Conservation (phyloP, 2,329 filamentous ascomycete genomes). For the Colletotrichum cuscutae region DNA sequence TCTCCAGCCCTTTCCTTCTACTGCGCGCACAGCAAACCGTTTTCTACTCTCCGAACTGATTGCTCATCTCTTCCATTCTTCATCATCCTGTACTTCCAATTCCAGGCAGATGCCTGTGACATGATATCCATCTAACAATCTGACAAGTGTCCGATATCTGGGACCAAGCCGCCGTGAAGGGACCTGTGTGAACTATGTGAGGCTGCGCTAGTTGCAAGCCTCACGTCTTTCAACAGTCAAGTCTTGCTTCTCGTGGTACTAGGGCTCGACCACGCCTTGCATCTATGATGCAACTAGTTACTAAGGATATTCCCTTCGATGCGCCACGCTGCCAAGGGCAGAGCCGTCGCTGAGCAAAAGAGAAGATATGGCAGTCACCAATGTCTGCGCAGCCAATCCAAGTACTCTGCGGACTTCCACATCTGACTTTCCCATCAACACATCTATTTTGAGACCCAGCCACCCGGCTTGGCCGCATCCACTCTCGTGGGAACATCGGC, state of each 20-base stretch:
- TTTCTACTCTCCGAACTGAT: background rate
- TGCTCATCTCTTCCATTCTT: background rate
- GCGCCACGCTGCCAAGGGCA: slow-evolving; percentile 3
- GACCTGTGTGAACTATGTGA: background rate
- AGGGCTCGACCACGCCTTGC: background rate
- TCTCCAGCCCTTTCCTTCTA: background rate
- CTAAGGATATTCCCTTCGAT: background rate
- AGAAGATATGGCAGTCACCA: background rate
- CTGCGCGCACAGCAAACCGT: background rate
- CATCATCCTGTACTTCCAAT: background rate
- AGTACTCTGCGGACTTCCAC: slow-evolving; percentile 4
- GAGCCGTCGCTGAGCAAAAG: background rate
- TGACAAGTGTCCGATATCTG: background rate
- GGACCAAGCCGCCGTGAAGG: background rate
- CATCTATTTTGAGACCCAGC: slow-evolving; percentile 23
- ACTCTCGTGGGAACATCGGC: background rate
- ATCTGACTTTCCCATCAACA: background rate
- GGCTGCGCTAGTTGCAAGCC: background rate
- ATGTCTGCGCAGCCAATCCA: background rate
- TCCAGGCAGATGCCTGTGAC: background rate
- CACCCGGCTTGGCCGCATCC: slow-evolving; percentile 22
- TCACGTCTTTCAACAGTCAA: slow-evolving; percentile 1
- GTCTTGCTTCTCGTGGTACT: background rate
- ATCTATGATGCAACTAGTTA: slow-evolving; percentile 2
- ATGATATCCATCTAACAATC: background rate